These are phyloP conservation scores for Erucastrum elatum DNA, from an alignment of 345 rosid genomes.

Conservation along the genomic window DNA sequence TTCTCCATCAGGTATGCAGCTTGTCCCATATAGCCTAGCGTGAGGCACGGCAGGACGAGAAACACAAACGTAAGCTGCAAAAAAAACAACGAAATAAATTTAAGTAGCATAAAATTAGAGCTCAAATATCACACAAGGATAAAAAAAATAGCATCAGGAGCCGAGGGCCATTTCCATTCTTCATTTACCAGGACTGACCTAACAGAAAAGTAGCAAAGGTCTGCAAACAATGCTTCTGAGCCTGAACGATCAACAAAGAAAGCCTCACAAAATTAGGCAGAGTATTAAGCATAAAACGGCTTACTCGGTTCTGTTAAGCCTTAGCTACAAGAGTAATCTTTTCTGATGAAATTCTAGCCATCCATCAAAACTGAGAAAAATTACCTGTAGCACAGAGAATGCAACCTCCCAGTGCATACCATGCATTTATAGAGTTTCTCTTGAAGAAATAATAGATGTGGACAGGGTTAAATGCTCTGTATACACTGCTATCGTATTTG, in stretches of 20 bases:
- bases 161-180: slow-evolving; percentile 19
- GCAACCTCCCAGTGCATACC: slow-evolving; percentile 99
- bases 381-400: slow-evolving; percentile 97
- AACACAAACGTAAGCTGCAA: slow-evolving; percentile 96
- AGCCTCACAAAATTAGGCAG: neutral
- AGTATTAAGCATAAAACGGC: neutral
- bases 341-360: neutral
- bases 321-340: neutral
- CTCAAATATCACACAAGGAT: slow-evolving; percentile 4
- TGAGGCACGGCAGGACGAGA: slow-evolving; percentile 93
- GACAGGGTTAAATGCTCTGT: slow-evolving; percentile 86
- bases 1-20: slow-evolving; percentile 88
- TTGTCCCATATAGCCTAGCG: slow-evolving; percentile 98
- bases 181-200: slow-evolving; percentile 88
- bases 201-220: slow-evolving; percentile 96
- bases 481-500: slow-evolving; percentile 73
- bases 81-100: slow-evolving; percentile 48
- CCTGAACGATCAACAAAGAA: slow-evolving; percentile 48
- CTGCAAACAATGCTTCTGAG: slow-evolving; percentile 99
- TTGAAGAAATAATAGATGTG: slow-evolving; percentile 87
- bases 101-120: slow-evolving; percentile 27
- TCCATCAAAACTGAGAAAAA: slow-evolving; percentile 14
- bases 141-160: slow-evolving; percentile 23
- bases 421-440: slow-evolving; percentile 80
- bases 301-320: slow-evolving; percentile 1